phyloP scores from a whole-genome alignment of 176 grass and related monocot species.

The Thinopyrum elongatum region DNA sequence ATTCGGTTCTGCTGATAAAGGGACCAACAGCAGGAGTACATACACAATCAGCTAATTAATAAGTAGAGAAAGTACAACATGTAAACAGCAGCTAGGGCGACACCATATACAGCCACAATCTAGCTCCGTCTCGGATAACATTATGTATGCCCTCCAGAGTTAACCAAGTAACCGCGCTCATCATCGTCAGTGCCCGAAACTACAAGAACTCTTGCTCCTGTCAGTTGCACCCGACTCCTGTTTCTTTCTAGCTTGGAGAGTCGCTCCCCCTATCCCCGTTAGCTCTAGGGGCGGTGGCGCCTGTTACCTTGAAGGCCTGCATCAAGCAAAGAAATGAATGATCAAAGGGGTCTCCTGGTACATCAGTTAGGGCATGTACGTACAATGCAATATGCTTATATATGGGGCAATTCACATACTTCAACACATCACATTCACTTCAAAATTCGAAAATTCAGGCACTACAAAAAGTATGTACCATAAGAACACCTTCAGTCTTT shows the following conservation, averaged over 20 bases:
- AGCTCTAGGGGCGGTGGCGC: constrained; percentile 1
- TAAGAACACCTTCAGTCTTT: neutral
- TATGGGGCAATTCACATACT: neutral
- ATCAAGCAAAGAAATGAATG: constrained; percentile 4
- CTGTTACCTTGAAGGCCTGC: constrained; percentile 29
- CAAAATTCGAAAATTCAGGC: neutral
- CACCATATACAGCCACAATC: constrained; percentile 29
- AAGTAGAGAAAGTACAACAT: neutral
- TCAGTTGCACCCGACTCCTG: constrained; percentile 23
- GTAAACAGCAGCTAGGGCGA: neutral
- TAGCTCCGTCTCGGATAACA: neutral
- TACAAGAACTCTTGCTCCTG: constrained; percentile 1
- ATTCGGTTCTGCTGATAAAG: constrained; percentile 24
- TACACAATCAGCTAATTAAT: neutral
- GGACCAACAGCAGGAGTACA: constrained; percentile 9
- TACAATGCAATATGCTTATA: neutral
- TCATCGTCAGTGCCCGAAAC: neutral
- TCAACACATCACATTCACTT: neutral
- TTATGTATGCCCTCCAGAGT: neutral
- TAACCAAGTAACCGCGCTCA: neutral
- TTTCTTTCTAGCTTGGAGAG: neutral
- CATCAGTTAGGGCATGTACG: neutral
- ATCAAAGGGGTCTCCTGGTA: constrained; percentile 3
- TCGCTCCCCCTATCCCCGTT: neutral
- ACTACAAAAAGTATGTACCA: neutral